A percentile compares a stretch with the other conserved stretches of the same genome.
Evolutionary conservation across 345 rosid genomes (phyloP).

Genomic region (Murraya koenigii): DNA sequence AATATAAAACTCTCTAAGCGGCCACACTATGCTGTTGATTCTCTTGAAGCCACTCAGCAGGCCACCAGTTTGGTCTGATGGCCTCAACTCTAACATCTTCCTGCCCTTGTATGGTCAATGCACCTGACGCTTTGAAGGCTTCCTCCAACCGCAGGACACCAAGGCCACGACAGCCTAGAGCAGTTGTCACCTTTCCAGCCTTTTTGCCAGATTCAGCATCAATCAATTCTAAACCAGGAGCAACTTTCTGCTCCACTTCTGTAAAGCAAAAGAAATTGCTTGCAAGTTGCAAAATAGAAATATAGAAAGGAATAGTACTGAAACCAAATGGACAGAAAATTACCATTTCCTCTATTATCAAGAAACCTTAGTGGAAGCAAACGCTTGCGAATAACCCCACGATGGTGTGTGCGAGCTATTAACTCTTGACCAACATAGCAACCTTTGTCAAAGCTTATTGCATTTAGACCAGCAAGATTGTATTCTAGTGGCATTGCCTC

Average conservation of each 20-base stretch:
- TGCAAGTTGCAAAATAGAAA: not conserved
- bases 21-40: conserved; percentile 34
- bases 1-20: conserved; percentile 24
- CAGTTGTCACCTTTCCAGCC: conserved; percentile 65
- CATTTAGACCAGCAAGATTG: conserved; percentile 81
- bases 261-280: conserved; percentile 3
- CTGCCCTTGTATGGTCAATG: conserved; percentile 45
- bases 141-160: conserved; percentile 73
- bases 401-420: conserved; percentile 86
- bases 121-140: conserved; percentile 44
- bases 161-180: conserved; percentile 67
- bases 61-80: conserved; percentile 83
- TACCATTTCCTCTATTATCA: conserved; percentile 58
- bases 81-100: conserved; percentile 65
- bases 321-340: not conserved
- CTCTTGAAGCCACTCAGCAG: conserved; percentile 62
- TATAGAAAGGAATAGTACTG: not conserved
- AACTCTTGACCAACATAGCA: conserved; percentile 97
- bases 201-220: conserved; percentile 59
- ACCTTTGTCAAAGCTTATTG: conserved; percentile 93
- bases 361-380: conserved; percentile 68
- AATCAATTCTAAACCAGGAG: conserved; percentile 64
- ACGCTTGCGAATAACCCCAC: conserved; percentile 85
- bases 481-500: conserved; percentile 94
- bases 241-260: conserved; percentile 59